These are phyloP conservation scores for Tolypocladium guangdongense DNA, from an alignment of 2,329 filamentous ascomycete genomes.

Conservation along the genomic window DNA sequence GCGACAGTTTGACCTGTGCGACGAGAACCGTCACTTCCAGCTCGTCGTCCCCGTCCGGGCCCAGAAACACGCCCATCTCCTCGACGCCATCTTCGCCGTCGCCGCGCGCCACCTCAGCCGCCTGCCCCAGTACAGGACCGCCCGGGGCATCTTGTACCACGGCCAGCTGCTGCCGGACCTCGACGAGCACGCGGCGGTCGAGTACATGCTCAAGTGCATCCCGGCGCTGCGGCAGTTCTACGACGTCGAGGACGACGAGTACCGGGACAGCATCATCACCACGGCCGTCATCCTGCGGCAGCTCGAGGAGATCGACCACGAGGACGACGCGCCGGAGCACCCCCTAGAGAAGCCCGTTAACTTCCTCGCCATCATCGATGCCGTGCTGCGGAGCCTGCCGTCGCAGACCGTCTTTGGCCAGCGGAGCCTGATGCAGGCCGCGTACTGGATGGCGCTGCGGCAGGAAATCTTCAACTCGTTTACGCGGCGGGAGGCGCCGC, in stretches of 20 bases:
- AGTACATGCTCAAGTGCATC: constrained; percentile 29
- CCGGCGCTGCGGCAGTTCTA: constrained; percentile 26
- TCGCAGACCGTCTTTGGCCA: constrained; percentile 24
- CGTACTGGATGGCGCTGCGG: constrained; percentile 30
- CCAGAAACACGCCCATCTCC: constrained; percentile 22
- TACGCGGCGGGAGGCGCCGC: constrained; percentile 24
- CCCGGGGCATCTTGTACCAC: constrained; percentile 24
- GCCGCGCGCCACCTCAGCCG: constrained; percentile 27
- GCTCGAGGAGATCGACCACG: constrained; percentile 29
- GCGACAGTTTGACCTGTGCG: constrained; percentile 26
- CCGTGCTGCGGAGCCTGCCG: constrained; percentile 25
- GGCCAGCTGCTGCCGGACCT: constrained; percentile 24
- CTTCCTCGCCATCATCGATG: constrained; percentile 29
- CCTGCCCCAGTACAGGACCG: constrained; percentile 25
- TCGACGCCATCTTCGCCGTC: constrained; percentile 29
- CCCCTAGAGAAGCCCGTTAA: constrained; percentile 17
- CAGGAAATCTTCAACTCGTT: constrained; percentile 31
- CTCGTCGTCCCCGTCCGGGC: constrained; percentile 24
- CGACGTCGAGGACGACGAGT: constrained; percentile 24
- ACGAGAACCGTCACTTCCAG: constrained; percentile 28
- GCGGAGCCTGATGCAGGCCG: constrained; percentile 25
- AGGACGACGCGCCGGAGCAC: constrained; percentile 14
- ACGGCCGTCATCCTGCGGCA: constrained; percentile 29
- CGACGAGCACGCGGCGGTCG: constrained; percentile 25
- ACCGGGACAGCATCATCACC: constrained; percentile 27